Evolutionary conservation across 2,329 filamentous ascomycete species (phyloP), one percentile per base, ranked within the genome.

Genomic region (Pleomassaria siparia): DNA sequence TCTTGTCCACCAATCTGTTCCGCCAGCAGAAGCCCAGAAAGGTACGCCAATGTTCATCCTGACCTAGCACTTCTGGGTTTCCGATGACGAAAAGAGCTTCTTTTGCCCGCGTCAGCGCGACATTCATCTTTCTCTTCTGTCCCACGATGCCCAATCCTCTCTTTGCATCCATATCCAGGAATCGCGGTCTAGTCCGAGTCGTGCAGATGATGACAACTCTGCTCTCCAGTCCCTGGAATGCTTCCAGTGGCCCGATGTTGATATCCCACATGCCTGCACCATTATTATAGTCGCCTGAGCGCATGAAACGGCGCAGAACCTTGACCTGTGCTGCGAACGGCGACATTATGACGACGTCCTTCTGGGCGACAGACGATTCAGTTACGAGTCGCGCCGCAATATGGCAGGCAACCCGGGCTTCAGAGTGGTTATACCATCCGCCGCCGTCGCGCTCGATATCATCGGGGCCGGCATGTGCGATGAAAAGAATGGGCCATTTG

Each of bases 241-340:
- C 74, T 47, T 76, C 74, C 26, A 75, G 56, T 2, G 74, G 74
- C 2, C 74, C 74, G 35, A 76, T 73, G 42, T 76, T 76, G 7
- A 76, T 64, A 21, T 66, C 59, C 55, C 66, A 65, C 8, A 74
- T 20, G 6, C 59, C 60, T 3, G 40, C 16, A 44, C 56, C 41
- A 18, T 41, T 18, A 4, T 36, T 44, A 26, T 58, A 63, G 1
- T 13, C 18, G 2, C 2, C 8, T 0, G 51, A 54, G 8, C 74
- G 66, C 12, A 75, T 70, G 8, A 60, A 29, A 3, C 59, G 47
- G 28, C 74, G 70, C n/a, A 77, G 59, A 8, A 64, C 53, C 30
- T 64, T 63, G 26, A 76, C 74, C 53, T 76, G 74, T 9, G 74
- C 70, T n/a, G 67, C 63, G 52, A 76, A 77, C 5, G 74, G 74